Evolutionary conservation across 1,284 basidiomycete genomes (phyloP), one percentile per base, ranked within the genome.

Genomic region (Leccinum ponderosum): DNA sequence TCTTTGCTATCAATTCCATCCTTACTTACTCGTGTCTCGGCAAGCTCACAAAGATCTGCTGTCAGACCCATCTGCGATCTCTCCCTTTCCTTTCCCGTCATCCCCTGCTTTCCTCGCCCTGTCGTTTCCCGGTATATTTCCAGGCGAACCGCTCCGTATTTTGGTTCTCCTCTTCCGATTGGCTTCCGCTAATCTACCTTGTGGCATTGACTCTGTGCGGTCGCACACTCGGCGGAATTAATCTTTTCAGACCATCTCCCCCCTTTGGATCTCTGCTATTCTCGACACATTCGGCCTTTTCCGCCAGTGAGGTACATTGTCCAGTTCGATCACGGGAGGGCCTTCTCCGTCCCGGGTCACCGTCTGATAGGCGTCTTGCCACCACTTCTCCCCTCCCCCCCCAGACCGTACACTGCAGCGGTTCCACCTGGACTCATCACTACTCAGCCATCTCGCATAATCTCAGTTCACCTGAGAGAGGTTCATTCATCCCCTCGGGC

Each of bases 111-210:
- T 71, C 68, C 62, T 73, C 68, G 68, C 60, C 76, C 75, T 79
- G 77, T 80, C 78, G 70, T 73, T 75, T 62, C 65, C 66, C 68
- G 67, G 66, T 64, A 65, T 71, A 73, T 74, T 69, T 66, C 65
- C 63, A 71, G 67, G 64, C 66, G 64, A 69, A 75, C 74, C 78
- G 75, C 70, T 73, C 78, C 77, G 73, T 75, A 66, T 62, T 70
- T 64, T 70, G 59, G 59, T 61, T 53, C 63, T 22, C 55, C 51
- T 52, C 52, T 66, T 64, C 71, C 70, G 73, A 73, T 75, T 74
- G 64, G 74, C 53, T 48, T 53, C 48, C 33, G 25, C 62, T 62
- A 44, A 25, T 55, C 31, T 47, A 64, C 69, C 70, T 72, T 72
- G 73, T 76, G 72, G 70, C 64, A 74, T 71, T 61, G 54, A 62